phyloP scores from a whole-genome alignment of 164 flowering plant genomes.

The Umbilicus rupestris region DNA sequence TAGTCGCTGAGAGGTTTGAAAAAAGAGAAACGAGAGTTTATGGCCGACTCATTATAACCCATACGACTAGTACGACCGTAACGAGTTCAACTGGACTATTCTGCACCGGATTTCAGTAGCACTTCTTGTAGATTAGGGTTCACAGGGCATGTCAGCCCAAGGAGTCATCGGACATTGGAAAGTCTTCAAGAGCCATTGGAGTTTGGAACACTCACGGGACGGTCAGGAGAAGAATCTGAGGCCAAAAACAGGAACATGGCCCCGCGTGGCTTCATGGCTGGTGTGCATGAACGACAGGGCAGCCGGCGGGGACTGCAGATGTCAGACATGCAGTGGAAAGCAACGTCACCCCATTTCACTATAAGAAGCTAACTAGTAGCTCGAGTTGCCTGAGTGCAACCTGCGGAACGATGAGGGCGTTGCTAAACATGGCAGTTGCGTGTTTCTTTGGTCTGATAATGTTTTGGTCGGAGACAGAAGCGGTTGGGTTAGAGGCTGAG shows the following conservation, averaged over 20 bases:
- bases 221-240: background rate
- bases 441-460: background rate
- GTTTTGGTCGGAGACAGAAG: background rate
- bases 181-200: too few relatives aligned
- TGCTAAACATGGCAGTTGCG: background rate
- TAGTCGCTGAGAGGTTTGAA: too few relatives aligned
- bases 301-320: background rate
- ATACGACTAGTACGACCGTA: too few relatives aligned
- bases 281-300: background rate
- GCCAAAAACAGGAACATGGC: background rate
- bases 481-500: background rate
- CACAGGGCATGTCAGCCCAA: too few relatives aligned
- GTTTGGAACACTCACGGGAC: too few relatives aligned
- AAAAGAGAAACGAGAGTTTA: too few relatives aligned
- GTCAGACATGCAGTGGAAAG: background rate
- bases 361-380: background rate
- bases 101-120: too few relatives aligned
- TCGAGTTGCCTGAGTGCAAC: background rate
- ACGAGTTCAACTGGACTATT: too few relatives aligned
- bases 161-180: too few relatives aligned
- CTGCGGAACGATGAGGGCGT: background rate
- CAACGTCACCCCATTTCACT: background rate
- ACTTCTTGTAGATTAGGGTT: too few relatives aligned
- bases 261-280: background rate
- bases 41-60: too few relatives aligned